Conservation (phyloP, 1,139 yeast species). For the Lodderomyces theae region DNA sequence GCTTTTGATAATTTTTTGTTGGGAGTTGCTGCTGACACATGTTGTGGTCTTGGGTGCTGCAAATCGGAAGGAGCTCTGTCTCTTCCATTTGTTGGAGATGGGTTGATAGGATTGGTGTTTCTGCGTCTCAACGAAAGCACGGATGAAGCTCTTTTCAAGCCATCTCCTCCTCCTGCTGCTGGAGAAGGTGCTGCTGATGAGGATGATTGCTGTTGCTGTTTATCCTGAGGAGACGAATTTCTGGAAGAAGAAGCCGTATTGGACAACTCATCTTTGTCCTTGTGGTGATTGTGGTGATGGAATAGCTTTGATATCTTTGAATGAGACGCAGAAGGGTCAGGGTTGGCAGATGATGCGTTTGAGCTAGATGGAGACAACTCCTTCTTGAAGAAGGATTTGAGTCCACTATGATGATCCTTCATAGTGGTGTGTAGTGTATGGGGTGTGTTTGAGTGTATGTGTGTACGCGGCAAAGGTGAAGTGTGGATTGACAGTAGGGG, state of each 20-base stretch:
- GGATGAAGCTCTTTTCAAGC: constrained; percentile 22
- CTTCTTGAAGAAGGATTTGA: constrained; percentile 22
- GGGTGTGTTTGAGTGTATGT: background rate
- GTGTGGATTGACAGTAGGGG: no score
- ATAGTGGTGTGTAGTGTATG: constrained; percentile 9
- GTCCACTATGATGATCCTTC: constrained; percentile 16
- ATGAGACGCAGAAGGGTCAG: constrained; percentile 15
- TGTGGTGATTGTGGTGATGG: constrained; percentile 21
- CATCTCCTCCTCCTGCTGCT: background rate
- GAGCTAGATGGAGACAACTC: constrained; percentile 16
- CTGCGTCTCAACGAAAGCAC: constrained; percentile 28
- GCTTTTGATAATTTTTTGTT: constrained; percentile 34
- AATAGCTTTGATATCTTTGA: constrained; percentile 31
- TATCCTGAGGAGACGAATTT: background rate
- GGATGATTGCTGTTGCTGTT: background rate
- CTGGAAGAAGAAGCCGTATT: background rate
- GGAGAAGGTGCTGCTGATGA: constrained; percentile 2
- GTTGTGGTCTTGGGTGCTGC: constrained; percentile 8
- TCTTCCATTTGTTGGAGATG: constrained; percentile 2
- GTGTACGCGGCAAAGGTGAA: no score
- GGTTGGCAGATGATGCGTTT: constrained; percentile 7
- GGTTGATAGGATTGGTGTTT: constrained; percentile 19
- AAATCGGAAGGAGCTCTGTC: constrained; percentile 5
- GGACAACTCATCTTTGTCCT: background rate
- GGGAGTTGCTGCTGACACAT: constrained; percentile 6